Base-by-base conservation (phyloP, 2,329 filamentous ascomycete species). In the Myriosclerotinia duriaeana region DNA sequence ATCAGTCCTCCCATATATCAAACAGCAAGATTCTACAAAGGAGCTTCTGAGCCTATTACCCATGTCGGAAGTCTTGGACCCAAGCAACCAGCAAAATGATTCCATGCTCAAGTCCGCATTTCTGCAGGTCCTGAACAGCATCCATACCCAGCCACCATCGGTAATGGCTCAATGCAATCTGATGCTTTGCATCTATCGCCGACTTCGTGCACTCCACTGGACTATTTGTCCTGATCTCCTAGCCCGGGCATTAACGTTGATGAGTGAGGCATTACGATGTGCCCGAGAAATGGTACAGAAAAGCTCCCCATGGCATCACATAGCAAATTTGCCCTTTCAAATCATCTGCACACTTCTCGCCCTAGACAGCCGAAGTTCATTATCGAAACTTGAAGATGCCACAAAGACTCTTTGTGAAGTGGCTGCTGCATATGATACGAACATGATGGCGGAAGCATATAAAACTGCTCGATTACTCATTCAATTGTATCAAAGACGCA, bases 271-370 rank as follows among this genome's bases (percentile, higher is more conserved):
- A 4, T 30, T 66, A 11, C 20, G 52, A 5, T 66, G 58, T 30
- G 65, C 65, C 5, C 22, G 65, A 42, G 42, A 40, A 5, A 42
- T 66, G 53, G 42, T 12, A n/a, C 15, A 12, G 22, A 40, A 26
- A 6, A 46, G 7, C 3, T 65, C 34, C n/a, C 67, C 68, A 4
- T 69, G 67, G 67, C 62, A 58, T 14, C 67, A 69, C 17, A 54
- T 69, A n/a, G 68, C 68, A 20, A 69, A 66, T 40, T 46, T 69
- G 7, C 63, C 68, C 2, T 69, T 69, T 44, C 68, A 69, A 30
- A 65, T 65, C 11, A 56, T 69, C 4, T 68, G 67, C 34, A 64
- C 65, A 14, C 64, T 69, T 3, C 68, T 69, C 12, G 67, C 66
- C 3, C 68, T 69, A 5, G 68, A 69, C 26, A 69, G 22, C 12